Conservation (phyloP, 371 early-diverging fungal genomes). For the Rhizomucor pusillus region DNA sequence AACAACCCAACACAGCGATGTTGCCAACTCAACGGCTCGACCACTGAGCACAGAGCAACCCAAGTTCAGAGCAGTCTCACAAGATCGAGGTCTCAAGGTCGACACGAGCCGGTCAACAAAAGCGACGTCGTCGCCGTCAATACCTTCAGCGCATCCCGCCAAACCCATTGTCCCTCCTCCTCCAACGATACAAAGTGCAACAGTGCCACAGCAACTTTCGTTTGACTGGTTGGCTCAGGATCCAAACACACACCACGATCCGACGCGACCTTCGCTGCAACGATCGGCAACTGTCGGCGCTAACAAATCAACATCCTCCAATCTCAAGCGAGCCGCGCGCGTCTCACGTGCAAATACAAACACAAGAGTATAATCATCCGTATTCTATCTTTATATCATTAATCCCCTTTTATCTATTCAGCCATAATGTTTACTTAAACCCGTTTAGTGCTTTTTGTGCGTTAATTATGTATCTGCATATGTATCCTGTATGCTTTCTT, state of each 20-base stretch:
- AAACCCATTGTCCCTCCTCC: conserved; percentile 6
- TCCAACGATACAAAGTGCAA: conserved; percentile 31
- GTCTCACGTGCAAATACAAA: conserved; percentile 5
- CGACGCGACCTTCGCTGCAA: conserved; percentile 8
- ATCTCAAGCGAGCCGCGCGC: conserved; percentile 4
- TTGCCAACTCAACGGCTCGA: too few species aligned
- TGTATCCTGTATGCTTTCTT: too few species aligned
- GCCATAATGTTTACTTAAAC: background rate
- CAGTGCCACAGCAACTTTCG: conserved; percentile 21
- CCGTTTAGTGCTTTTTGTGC: too few species aligned
- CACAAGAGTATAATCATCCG: background rate
- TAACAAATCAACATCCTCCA: background rate
- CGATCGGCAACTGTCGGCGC: conserved; percentile 13
- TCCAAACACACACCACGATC: conserved; percentile 13
- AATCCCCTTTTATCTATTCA: background rate
- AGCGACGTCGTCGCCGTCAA: background rate
- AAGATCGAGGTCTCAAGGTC: conserved; percentile 37
- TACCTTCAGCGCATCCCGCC: background rate
- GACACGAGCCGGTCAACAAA: conserved; percentile 19
- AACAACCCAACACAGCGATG: background rate
- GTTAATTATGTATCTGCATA: too few species aligned
- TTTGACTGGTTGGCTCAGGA: conserved; percentile 26
- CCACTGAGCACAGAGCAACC: conserved; percentile 7
- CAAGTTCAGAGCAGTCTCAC: conserved; percentile 28
- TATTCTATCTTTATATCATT: background rate